Evolutionary conservation across 768 basidiomycete genomes (phyloP).

Genomic region (Leccinum sublutescens): DNA sequence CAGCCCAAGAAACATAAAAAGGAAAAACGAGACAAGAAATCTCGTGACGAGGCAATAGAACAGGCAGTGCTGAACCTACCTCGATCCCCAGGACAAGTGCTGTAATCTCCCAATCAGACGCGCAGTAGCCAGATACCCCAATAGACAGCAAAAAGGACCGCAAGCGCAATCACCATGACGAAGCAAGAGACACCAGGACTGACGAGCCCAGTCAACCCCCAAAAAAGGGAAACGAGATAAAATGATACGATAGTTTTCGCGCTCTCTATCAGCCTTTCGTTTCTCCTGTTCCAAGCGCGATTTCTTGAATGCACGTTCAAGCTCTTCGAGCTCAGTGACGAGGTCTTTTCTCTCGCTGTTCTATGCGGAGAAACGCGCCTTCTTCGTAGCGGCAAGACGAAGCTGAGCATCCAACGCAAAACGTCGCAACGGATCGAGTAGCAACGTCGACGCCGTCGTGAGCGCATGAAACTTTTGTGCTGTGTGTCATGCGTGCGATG

Average conservation of each 20-base stretch:
- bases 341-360: conserved; percentile 73
- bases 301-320: conserved; percentile 79
- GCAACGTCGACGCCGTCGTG: conserved; percentile 74
- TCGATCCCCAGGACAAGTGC: no score
- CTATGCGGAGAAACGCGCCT: conserved; percentile 65
- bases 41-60: no score
- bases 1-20: no score
- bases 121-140: no score
- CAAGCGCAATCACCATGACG: no score
- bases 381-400: conserved; percentile 63
- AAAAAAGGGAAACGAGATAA: no score
- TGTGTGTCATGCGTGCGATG: conserved; percentile 18
- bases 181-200: no score
- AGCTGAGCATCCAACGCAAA: conserved; percentile 78
- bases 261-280: conserved; percentile 51
- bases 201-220: no score
- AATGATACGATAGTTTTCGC: conserved; percentile 66
- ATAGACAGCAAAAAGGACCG: no score
- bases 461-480: conserved; percentile 83
- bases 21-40: no score
- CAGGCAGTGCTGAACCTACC: no score
- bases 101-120: no score
- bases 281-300: conserved; percentile 59
- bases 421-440: conserved; percentile 77
- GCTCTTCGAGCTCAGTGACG: conserved; percentile 77